Conservation (phyloP, 371 early-diverging fungal genomes). For the Saksenaea oblongispora region DNA sequence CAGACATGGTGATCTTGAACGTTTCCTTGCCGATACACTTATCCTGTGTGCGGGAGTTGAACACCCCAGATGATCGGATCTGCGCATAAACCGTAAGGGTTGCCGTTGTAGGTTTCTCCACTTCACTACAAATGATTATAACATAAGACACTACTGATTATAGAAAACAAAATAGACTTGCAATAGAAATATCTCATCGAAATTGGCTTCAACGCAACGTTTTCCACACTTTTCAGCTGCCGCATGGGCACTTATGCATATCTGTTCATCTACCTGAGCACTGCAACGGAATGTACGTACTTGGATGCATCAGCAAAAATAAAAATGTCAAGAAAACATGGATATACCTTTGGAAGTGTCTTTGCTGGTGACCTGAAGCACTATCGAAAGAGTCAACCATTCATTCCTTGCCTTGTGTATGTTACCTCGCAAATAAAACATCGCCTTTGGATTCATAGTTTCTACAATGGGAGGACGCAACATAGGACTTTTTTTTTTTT, state of each 20-base stretch:
- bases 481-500: constrained; percentile 1
- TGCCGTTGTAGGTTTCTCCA: constrained; percentile 23
- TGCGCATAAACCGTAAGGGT: constrained; percentile 29
- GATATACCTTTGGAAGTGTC: constrained; percentile 30
- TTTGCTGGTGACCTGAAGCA: constrained; percentile 28
- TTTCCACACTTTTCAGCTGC: constrained; percentile 29
- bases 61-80: constrained; percentile 9
- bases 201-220: constrained; percentile 25
- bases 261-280: constrained; percentile 31
- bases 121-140: constrained; percentile 18
- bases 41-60: constrained; percentile 11
- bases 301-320: background rate
- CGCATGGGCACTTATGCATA: constrained; percentile 21
- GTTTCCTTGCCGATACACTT: constrained; percentile 26
- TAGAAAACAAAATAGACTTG: constrained; percentile 2
- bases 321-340: background rate
- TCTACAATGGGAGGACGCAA: background rate
- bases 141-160: background rate
- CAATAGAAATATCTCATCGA: constrained; percentile 42
- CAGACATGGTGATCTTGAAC: constrained; percentile 12
- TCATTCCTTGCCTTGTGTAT: background rate
- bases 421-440: constrained; percentile 35
- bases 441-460: constrained; percentile 24
- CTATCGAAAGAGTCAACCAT: background rate
- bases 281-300: constrained; percentile 26